Base-by-base conservation (phyloP, 768 basidiomycete genomes). In the Psilocybe subaeruginosa region DNA sequence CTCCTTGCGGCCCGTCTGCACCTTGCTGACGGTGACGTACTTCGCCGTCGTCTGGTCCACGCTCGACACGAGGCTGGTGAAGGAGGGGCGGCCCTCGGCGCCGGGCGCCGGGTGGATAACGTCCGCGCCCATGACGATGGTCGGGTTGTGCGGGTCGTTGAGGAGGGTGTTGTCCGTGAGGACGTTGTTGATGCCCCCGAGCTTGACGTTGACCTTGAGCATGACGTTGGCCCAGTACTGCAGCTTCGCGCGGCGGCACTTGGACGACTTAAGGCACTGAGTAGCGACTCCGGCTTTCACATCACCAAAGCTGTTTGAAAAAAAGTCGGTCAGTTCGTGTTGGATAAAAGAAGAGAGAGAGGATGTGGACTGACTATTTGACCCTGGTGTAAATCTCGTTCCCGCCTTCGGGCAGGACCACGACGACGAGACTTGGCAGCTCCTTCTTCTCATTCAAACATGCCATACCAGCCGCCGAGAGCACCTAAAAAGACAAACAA, bases 201-300 rank as follows among this genome's bases (percentile, higher is more conserved):
- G 80, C 71, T 94, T 94, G 3, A 89, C 91, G 59, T 94, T 94
- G 59, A 93, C 80, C 92, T 94, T 93, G 9, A 94, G 71, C 67
- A 86, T 86, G 0, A 93, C 88, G 62, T 94, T 95, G 0, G 91
- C 91, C 70, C 83, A 94, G 61, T 92, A 95, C 62, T 94, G 93
- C 0, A 80, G 70, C 57, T 88, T 92, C 0, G 90, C 92, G 0
- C 82, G 72, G 54, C 69, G 75, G 68, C 88, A 89, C 62, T 92
- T 91, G 5, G 61, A 69, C 2, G 81, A 77, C 73, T 90, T 90
- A 58, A 94, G 63, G 70, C 93, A 94, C 59, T 94, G 93, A 0
- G 93, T 93, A 0, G 91, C 85, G 8, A 94, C 87, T 43, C 92
- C 92, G 67, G 82, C 80, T 86, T 91, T 68, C 3, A 75, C 61